Percentiles rank a stretch among this genome's conserved stretches.
These are phyloP conservation scores for Erodium texanum DNA, from an alignment of 441 rosid species.

Conservation along the genomic window DNA sequence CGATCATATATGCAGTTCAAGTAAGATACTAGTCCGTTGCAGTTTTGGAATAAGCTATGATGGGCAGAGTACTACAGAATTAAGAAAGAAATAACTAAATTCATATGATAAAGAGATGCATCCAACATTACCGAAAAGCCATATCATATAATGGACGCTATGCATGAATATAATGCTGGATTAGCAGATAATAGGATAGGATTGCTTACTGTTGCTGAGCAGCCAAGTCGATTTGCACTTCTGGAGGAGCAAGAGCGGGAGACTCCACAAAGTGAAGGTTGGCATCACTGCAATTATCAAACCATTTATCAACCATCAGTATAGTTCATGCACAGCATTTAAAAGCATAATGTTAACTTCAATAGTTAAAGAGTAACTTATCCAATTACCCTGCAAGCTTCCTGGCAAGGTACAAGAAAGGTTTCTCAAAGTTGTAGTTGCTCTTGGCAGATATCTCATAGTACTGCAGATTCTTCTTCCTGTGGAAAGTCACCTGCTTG, in stretches of 20 bases:
- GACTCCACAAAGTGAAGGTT: constrained; percentile 67
- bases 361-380: neutral
- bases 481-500: constrained; percentile 82
- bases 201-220: constrained; percentile 61
- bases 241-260: constrained; percentile 71
- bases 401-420: constrained; percentile 78
- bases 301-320: constrained; percentile 4
- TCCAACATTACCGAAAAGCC: too few species aligned
- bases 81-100: too few species aligned
- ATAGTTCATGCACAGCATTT: neutral
- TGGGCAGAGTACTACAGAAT: too few species aligned
- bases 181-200: too few species aligned
- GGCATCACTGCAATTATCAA: constrained; percentile 29
- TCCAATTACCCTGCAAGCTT: constrained; percentile 70
- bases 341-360: neutral
- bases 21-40: too few species aligned
- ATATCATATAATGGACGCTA: neutral
- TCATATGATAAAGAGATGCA: too few species aligned
- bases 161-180: neutral
- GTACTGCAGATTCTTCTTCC: constrained; percentile 78
- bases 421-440: constrained; percentile 86
- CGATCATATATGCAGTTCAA: too few species aligned
- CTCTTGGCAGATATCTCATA: constrained; percentile 87
- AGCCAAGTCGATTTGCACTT: constrained; percentile 54
- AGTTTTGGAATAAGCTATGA: too few species aligned